Conservation (phyloP, 768 basidiomycete species). For the Cantharellus anzutake region DNA sequence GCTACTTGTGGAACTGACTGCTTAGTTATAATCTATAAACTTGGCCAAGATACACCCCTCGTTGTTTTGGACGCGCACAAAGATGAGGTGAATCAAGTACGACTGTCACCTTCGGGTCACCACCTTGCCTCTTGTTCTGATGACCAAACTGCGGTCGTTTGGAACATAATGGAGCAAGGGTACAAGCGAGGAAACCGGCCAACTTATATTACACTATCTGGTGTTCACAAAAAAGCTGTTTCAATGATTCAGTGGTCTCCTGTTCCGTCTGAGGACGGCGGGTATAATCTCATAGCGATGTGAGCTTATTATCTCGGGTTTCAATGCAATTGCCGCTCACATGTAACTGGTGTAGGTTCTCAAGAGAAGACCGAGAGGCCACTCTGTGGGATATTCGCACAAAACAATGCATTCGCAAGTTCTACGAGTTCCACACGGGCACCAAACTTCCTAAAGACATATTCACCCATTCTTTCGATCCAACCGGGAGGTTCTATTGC, state of each 20-base stretch:
- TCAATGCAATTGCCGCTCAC: neutral
- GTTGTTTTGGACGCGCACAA: constrained; percentile 51
- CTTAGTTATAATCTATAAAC: constrained; percentile 37
- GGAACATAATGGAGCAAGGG: constrained; percentile 18
- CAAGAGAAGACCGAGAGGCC: neutral
- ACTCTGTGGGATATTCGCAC: neutral
- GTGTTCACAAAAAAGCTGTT: neutral
- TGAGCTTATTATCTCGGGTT: neutral
- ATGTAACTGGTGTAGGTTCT: neutral
- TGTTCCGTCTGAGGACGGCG: neutral
- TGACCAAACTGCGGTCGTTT: constrained; percentile 58
- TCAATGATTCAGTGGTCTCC: neutral
- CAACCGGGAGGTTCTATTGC: neutral
- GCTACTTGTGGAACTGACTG: constrained; percentile 57
- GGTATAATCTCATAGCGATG: neutral
- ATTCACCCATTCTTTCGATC: neutral
- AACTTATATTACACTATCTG: neutral
- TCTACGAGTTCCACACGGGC: neutral
- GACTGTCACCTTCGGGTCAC: constrained; percentile 43
- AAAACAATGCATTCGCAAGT: neutral
- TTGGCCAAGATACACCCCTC: constrained; percentile 34
- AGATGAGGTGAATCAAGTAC: constrained; percentile 63
- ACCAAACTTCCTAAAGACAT: neutral
- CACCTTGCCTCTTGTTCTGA: constrained; percentile 68
- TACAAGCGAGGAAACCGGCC: neutral